Conservation (phyloP, 148 eudicot genomes). For the Chenopodium berlandieri region DNA sequence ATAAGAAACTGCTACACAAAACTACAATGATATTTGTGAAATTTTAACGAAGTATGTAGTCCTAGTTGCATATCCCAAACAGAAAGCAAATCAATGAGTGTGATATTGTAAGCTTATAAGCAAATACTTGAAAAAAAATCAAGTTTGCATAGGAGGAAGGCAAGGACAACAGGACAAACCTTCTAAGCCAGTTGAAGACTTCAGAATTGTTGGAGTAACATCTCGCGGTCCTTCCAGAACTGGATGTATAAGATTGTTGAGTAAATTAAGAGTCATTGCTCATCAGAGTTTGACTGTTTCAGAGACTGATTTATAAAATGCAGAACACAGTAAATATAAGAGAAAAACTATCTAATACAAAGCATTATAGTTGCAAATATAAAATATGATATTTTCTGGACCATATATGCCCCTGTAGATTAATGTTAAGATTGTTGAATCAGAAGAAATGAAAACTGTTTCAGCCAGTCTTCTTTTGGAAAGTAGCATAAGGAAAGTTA, state of each 20-base stretch:
- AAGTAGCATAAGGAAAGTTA: neutral
- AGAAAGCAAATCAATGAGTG: neutral
- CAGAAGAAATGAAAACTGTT: neutral
- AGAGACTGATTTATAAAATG: neutral
- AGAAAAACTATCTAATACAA: too few species aligned
- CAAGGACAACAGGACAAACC: slow-evolving; percentile 35
- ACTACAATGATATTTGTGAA: neutral
- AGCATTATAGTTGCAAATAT: neutral
- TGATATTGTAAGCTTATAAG: neutral
- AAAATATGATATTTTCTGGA: neutral
- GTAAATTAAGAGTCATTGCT: neutral
- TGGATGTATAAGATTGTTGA: slow-evolving; percentile 20
- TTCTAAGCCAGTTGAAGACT: slow-evolving; percentile 87
- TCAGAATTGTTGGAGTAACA: slow-evolving; percentile 67
- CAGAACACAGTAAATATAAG: neutral
- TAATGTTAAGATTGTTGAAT: neutral
- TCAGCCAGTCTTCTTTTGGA: neutral
- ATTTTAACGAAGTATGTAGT: neutral
- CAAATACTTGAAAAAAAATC: neutral
- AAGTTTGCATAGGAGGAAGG: neutral
- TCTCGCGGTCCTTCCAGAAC: slow-evolving; percentile 76
- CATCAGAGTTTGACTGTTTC: neutral
- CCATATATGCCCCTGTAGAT: neutral
- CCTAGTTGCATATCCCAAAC: neutral
- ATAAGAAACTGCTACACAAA: slow-evolving; percentile 2